Evolutionary conservation across 2,329 filamentous ascomycete species (phyloP).

Genomic region (Emydomyces testavorans): DNA sequence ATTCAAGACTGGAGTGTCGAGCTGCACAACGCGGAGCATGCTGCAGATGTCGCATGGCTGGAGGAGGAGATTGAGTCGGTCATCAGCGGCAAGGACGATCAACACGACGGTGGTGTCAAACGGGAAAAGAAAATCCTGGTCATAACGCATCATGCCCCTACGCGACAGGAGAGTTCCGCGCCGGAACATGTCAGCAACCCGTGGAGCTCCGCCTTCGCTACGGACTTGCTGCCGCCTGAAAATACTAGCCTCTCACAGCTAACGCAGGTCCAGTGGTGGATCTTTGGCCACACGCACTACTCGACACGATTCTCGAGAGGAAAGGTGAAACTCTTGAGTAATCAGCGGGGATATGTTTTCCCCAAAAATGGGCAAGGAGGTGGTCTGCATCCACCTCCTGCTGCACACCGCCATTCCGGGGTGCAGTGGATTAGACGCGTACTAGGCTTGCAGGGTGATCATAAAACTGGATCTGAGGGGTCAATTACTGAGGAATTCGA

Average conservation of each 20-base stretch:
- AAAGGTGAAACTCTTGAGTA: constrained; percentile 28
- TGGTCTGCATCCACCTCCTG: too few species aligned
- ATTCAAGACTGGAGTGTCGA: constrained; percentile 41
- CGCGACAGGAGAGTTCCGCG: constrained; percentile 35
- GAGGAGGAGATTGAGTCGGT: constrained; percentile 25
- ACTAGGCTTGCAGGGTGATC: too few species aligned
- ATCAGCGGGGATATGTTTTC: constrained; percentile 30
- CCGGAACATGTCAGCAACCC: constrained; percentile 39
- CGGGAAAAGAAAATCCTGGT: background rate
- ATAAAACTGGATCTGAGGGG: too few species aligned
- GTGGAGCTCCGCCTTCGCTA: constrained; percentile 42
- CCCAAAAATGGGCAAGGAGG: background rate
- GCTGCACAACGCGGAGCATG: constrained; percentile 40
- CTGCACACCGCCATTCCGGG: too few species aligned
- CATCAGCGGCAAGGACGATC: background rate
- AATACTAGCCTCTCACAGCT: too few species aligned
- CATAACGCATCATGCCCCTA: constrained; percentile 43
- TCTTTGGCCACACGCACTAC: constrained; percentile 35
- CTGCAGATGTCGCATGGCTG: constrained; percentile 42
- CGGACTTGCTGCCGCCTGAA: constrained; percentile 31
- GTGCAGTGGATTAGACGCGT: too few species aligned
- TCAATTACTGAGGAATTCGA: too few species aligned
- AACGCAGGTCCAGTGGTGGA: constrained; percentile 27
- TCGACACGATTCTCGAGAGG: constrained; percentile 28
- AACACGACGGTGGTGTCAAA: background rate